Conservation (phyloP, 1,139 yeast species). For the Yamadazyma jaroonii region DNA sequence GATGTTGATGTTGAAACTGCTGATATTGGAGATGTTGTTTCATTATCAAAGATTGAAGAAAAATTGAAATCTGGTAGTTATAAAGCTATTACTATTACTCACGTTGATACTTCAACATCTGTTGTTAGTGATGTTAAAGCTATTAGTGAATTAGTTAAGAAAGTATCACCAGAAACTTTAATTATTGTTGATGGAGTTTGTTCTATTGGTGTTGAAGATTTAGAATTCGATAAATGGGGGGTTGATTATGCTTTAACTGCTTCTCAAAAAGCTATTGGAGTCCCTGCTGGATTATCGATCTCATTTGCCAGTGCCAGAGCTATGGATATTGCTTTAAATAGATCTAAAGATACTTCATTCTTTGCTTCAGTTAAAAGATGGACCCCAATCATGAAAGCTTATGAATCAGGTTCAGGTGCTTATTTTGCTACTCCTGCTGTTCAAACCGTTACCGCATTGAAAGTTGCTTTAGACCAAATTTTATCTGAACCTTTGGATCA, state of each 20-base stretch:
- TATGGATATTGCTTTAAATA: conserved; percentile 53
- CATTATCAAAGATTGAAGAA: conserved; percentile 53
- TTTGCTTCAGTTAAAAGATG: conserved; percentile 81
- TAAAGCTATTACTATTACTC: conserved; percentile 79
- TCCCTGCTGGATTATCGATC: conserved; percentile 87
- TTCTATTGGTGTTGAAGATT: conserved; percentile 83
- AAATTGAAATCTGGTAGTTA: conserved; percentile 53
- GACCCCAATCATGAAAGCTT: conserved; percentile 86
- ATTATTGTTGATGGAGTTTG: conserved; percentile 93
- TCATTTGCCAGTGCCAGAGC: conserved; percentile 78
- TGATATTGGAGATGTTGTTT: conserved; percentile 68
- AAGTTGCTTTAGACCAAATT: conserved; percentile 74
- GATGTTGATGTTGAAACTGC: conserved; percentile 67
- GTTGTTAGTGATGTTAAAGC: conserved; percentile 73
- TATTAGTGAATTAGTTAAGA: conserved; percentile 59
- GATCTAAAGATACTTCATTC: conserved; percentile 58
- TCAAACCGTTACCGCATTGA: conserved; percentile 79
- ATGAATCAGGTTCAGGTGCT: conserved; percentile 78
- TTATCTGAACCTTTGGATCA: conserved; percentile 55
- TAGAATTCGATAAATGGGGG: conserved; percentile 89
- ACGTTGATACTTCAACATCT: conserved; percentile 95
- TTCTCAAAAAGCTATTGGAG: conserved; percentile 94
- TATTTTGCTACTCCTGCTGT: conserved; percentile 95
- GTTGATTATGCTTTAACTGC: conserved; percentile 86
- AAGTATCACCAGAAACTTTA: conserved; percentile 73